phyloP scores from a whole-genome alignment of 129 eudicot species.

The Silybum marianum region DNA sequence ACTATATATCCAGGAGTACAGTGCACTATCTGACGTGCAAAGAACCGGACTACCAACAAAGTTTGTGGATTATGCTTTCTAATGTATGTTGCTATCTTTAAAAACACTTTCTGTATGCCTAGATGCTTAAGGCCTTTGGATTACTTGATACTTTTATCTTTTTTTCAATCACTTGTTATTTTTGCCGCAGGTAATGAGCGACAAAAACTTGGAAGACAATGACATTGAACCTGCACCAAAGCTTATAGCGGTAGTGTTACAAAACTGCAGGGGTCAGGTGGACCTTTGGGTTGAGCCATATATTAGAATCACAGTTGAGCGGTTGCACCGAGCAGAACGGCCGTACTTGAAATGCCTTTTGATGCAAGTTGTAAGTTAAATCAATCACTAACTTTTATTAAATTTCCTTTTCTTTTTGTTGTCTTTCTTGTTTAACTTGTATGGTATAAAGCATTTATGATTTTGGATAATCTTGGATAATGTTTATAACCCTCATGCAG shows the following conservation, averaged over 20 bases:
- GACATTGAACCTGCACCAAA: conserved; percentile 97
- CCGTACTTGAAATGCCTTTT: conserved; percentile 73
- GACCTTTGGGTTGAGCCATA: conserved; percentile 95
- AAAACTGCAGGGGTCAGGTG: conserved; percentile 87
- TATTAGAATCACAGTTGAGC: conserved; percentile 65
- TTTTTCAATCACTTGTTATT: neutral
- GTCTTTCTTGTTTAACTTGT: neutral
- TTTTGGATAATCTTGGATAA: neutral
- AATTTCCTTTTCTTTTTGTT: neutral
- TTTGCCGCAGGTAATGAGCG: conserved; percentile 65
- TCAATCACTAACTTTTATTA: neutral
- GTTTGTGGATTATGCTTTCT: conserved; percentile 86
- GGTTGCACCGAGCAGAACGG: conserved; percentile 65
- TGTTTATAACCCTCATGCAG: conserved; percentile 38
- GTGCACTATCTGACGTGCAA: conserved; percentile 74
- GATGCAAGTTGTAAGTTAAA: conserved; percentile 72
- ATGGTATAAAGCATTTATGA: neutral
- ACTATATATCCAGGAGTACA: conserved; percentile 82
- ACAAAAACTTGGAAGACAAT: conserved; percentile 79
- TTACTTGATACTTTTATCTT: neutral
- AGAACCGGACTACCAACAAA: conserved; percentile 93
- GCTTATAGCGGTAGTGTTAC: conserved; percentile 82
- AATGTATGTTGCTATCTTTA: conserved; percentile 45
- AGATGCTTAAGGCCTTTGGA: neutral
- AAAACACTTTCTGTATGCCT: neutral